phyloP scores from a whole-genome alignment of 2,329 filamentous ascomycete genomes.

The Sporothrix dimorphospora region DNA sequence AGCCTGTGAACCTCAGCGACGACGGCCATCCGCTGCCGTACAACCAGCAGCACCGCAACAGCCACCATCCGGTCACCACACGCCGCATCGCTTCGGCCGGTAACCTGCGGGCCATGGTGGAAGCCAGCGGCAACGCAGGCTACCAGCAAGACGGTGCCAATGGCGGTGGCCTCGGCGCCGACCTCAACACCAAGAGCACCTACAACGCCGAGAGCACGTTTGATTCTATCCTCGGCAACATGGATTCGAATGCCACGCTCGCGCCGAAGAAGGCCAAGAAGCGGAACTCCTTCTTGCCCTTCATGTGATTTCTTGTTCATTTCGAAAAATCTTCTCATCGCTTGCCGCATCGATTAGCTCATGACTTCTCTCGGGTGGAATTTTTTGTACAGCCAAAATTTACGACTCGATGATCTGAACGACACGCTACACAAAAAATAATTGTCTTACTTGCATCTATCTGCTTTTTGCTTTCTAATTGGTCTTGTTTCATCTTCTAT shows the following conservation, averaged over 20 bases:
- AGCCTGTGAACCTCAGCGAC: conserved; percentile 39
- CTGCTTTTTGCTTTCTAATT: background rate
- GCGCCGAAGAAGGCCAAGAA: conserved; percentile 40
- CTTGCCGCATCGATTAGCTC: background rate
- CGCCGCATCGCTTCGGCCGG: conserved; percentile 35
- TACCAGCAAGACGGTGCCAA: conserved; percentile 12
- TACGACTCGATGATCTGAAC: background rate
- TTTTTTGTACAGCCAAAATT: background rate
- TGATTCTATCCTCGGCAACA: conserved; percentile 45
- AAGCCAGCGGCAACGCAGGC: conserved; percentile 17
- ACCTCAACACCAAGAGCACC: background rate
- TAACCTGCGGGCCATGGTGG: conserved; percentile 34
- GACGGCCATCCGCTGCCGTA: conserved; percentile 24
- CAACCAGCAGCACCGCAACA: conserved; percentile 28
- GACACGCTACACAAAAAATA: background rate
- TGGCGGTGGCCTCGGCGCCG: background rate
- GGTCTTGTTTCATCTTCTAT: background rate
- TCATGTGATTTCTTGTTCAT: conserved; percentile 26
- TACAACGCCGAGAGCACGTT: conserved; percentile 37
- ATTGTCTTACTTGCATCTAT: background rate
- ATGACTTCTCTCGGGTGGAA: background rate
- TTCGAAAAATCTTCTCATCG: background rate
- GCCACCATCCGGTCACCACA: conserved; percentile 18
- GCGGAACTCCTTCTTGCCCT: conserved; percentile 37
- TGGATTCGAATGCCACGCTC: conserved; percentile 35